phyloP scores from a whole-genome alignment of 176 grass and related monocot genomes.

The Paspalum vaginatum region DNA sequence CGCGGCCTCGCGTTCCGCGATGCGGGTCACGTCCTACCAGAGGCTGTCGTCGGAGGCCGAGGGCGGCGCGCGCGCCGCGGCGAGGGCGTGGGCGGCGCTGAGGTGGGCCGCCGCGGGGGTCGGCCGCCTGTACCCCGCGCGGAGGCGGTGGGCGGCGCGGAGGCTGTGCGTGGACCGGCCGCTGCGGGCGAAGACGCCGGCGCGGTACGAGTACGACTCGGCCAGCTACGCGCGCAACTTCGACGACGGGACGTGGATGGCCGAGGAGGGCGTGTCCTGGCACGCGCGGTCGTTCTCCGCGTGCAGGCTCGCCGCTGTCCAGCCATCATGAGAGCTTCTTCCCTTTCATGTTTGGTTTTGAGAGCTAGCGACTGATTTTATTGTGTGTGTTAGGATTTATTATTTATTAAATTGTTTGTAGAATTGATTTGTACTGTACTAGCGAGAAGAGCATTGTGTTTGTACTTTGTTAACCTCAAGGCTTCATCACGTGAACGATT shows the following conservation, averaged over 20 bases:
- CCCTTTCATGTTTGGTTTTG: neutral
- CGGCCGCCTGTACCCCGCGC: neutral
- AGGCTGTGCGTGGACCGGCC: neutral
- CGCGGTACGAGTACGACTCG: constrained; percentile 54
- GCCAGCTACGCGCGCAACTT: constrained; percentile 68
- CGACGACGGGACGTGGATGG: constrained; percentile 68
- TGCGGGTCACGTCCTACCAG: constrained; percentile 46
- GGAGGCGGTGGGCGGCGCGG: constrained; percentile 17
- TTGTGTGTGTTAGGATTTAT: neutral
- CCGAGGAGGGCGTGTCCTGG: constrained; percentile 56
- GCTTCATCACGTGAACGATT: neutral
- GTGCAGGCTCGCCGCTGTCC: constrained; percentile 27
- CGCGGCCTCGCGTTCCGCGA: neutral
- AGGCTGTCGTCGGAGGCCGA: constrained; percentile 13
- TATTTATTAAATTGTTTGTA: neutral
- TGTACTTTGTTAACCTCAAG: neutral
- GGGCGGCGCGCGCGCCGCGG: neutral
- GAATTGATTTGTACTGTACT: constrained; percentile 1
- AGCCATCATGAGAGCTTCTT: neutral
- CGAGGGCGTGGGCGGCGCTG: constrained; percentile 19
- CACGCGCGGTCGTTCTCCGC: constrained; percentile 33
- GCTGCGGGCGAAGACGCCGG: neutral
- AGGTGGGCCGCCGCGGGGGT: constrained; percentile 25
- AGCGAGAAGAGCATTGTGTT: neutral
- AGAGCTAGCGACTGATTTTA: neutral